These are phyloP conservation scores for Fusarium nodosum DNA, from an alignment of 2,329 filamentous ascomycete genomes.

Conservation along the genomic window DNA sequence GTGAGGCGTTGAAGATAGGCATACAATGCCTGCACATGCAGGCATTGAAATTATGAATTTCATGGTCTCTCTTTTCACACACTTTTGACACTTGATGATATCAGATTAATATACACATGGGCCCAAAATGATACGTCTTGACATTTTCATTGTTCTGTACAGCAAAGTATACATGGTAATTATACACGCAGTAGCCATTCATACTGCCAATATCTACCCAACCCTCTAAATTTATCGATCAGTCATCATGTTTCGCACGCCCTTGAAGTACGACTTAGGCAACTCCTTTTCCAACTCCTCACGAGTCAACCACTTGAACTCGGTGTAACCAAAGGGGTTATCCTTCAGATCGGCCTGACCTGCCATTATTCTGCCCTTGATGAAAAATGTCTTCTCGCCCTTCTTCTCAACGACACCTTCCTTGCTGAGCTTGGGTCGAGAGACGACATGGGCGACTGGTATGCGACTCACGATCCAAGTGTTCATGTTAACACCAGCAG, in stretches of 20 bases:
- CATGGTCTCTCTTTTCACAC: not conserved
- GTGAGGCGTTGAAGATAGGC: slow-evolving; percentile 34
- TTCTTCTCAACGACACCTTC: slow-evolving; percentile 60
- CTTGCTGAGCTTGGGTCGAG: slow-evolving; percentile 62
- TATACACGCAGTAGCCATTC: slow-evolving; percentile 46
- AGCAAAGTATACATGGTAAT: slow-evolving; percentile 51
- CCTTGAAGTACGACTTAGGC: slow-evolving; percentile 76
- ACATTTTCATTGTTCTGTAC: slow-evolving; percentile 45
- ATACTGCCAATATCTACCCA: slow-evolving; percentile 31
- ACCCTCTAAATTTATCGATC: slow-evolving; percentile 69
- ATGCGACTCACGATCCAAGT: slow-evolving; percentile 96
- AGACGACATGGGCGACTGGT: slow-evolving; percentile 84
- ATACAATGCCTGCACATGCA: slow-evolving; percentile 27
- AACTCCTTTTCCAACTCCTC: slow-evolving; percentile 84
- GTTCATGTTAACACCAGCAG: slow-evolving; percentile 96
- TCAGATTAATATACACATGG: not conserved
- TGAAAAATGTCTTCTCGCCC: slow-evolving; percentile 91
- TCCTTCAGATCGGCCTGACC: slow-evolving; percentile 86
- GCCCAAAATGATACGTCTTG: slow-evolving; percentile 7
- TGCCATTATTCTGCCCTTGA: slow-evolving; percentile 96
- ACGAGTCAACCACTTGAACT: slow-evolving; percentile 93
- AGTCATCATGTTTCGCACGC: slow-evolving; percentile 85
- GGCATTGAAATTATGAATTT: slow-evolving; percentile 12
- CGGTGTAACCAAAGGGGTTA: slow-evolving; percentile 79
- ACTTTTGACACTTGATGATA: not conserved